Conservation (phyloP, 1,139 yeast genomes). For the Yamadazyma oceani region DNA sequence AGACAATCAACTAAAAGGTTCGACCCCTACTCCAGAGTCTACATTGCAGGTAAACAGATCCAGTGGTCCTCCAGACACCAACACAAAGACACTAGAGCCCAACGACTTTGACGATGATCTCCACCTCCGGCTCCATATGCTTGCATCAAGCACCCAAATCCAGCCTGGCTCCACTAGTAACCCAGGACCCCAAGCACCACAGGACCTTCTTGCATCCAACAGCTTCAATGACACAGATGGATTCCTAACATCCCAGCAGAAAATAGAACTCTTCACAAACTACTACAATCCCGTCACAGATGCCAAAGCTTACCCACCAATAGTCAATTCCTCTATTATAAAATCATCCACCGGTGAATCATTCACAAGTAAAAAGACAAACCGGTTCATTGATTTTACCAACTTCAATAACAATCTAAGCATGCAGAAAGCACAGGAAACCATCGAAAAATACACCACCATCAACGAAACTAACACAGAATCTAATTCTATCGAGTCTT, state of each 20-base stretch:
- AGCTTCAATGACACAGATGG: constrained; percentile 25
- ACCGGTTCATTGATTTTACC: constrained; percentile 5
- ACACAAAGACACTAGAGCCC: constrained; percentile 1
- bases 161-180: not conserved
- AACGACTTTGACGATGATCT: constrained; percentile 1
- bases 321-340: constrained; percentile 23
- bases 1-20: constrained; percentile 6
- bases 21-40: too few species aligned
- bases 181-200: too few species aligned
- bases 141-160: constrained; percentile 1
- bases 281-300: constrained; percentile 10
- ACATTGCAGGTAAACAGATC: too few species aligned
- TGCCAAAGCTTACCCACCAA: constrained; percentile 14
- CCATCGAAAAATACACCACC: not conserved
- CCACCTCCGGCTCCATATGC: not conserved
- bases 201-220: constrained; percentile 9
- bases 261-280: constrained; percentile 33
- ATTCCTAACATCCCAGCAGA: constrained; percentile 27
- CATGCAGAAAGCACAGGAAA: not conserved
- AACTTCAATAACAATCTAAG: constrained; percentile 2
- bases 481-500: constrained; percentile 4
- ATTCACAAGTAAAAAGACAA: constrained; percentile 3
- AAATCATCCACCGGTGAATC: constrained; percentile 8
- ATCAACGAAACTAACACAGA: not conserved
- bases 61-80: constrained; percentile 4